phyloP scores from a whole-genome alignment of 306 rosid genomes.

The Cucurbita ficifolia region DNA sequence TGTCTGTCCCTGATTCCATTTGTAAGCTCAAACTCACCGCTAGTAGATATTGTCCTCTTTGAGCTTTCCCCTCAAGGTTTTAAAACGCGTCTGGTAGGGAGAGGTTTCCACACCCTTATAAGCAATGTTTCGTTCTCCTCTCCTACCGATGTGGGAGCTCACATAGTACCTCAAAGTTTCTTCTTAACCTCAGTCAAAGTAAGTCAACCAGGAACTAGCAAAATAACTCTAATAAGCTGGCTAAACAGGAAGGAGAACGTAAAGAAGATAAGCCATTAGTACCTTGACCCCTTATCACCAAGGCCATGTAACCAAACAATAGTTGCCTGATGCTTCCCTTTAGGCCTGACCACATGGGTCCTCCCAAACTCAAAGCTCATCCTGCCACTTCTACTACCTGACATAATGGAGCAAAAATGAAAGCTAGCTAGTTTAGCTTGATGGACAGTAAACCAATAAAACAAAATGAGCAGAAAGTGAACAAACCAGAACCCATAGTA shows the following conservation, averaged over 20 bases:
- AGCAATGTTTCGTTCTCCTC: no score
- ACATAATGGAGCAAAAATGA: constrained; percentile 22
- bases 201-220: background rate
- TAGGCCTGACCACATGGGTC: constrained; percentile 88
- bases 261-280: constrained; percentile 3
- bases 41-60: no score
- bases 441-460: background rate
- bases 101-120: no score
- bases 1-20: no score
- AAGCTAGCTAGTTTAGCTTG: background rate
- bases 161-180: background rate
- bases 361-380: constrained; percentile 75
- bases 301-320: constrained; percentile 91
- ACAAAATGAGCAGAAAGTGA: background rate
- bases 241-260: background rate
- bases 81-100: no score
- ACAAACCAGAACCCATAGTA: constrained; percentile 61
- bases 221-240: background rate
- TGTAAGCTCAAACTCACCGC: no score
- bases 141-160: no score
- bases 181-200: background rate
- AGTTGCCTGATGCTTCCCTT: constrained; percentile 78
- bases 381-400: constrained; percentile 55
- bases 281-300: constrained; percentile 93
- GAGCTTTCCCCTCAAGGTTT: no score